Evolutionary conservation across 1,284 basidiomycete species (phyloP).

Genomic region (Puccinia coronata): DNA sequence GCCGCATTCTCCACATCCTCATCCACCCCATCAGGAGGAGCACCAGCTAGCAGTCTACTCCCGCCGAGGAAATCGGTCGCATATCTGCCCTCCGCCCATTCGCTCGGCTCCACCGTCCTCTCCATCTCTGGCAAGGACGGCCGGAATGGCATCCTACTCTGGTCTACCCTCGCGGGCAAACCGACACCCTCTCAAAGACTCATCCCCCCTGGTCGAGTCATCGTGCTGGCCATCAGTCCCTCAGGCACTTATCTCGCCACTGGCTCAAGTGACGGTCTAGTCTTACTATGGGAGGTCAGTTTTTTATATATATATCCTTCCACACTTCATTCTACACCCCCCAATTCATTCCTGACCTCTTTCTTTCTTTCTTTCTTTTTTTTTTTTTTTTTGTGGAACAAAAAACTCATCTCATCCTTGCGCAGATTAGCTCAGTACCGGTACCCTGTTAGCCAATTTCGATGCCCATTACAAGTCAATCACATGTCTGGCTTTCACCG

Average conservation of each 20-base stretch:
- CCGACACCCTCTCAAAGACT: conserved; percentile 57
- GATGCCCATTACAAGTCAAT: conserved; percentile 93
- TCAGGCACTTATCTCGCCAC: conserved; percentile 77
- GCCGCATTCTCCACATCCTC: conserved; percentile 18
- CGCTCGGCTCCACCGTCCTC: conserved; percentile 40
- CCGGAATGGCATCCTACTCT: conserved; percentile 24
- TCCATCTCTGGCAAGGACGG: conserved; percentile 31
- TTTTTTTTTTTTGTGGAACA: too few relatives aligned
- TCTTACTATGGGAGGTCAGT: conserved; percentile 91
- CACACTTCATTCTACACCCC: too few relatives aligned
- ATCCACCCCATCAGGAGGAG: too few relatives aligned
- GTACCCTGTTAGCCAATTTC: conserved; percentile 82
- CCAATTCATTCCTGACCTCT: conserved; percentile 5
- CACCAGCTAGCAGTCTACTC: neutral
- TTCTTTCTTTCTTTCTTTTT: conserved; percentile 52
- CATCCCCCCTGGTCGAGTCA: conserved; percentile 82
- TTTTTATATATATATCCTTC: conserved; percentile 15
- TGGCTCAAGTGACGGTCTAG: conserved; percentile 80
- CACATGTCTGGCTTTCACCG: conserved; percentile 76
- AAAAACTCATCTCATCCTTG: too few relatives aligned
- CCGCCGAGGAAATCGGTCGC: conserved; percentile 33
- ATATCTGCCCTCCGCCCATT: conserved; percentile 17
- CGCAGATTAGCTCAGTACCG: conserved; percentile 75
- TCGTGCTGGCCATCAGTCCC: conserved; percentile 74
- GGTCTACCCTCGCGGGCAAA: conserved; percentile 27